Conservation (phyloP, 495 filamentous ascomycete genomes). For the Xylaria bambusicola region DNA sequence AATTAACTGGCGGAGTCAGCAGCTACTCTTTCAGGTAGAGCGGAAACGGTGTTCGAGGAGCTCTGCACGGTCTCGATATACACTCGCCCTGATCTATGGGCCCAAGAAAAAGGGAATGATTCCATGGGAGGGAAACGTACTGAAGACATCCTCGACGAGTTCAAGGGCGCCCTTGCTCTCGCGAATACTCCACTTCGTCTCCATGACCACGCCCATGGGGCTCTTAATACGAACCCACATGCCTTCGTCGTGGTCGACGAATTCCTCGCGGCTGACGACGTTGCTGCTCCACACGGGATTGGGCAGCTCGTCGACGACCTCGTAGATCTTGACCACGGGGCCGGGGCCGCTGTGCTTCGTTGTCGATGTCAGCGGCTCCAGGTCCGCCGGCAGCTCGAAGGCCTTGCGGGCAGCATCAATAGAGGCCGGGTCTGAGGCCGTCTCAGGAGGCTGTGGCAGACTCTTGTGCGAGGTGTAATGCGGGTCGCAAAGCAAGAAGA, state of each 20-base stretch:
- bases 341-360: neutral
- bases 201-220: slow-evolving; percentile 48
- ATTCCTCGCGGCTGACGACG: slow-evolving; percentile 50
- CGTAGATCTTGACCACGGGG: slow-evolving; percentile 27
- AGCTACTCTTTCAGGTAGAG: no score
- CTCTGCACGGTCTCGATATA: no score
- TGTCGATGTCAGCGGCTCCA: slow-evolving; percentile 23
- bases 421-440: slow-evolving; percentile 21
- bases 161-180: slow-evolving; percentile 27
- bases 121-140: no score
- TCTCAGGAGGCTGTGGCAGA: slow-evolving; percentile 21
- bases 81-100: no score
- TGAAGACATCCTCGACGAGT: slow-evolving; percentile 42
- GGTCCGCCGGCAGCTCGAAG: slow-evolving; percentile 40
- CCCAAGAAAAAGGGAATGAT: no score
- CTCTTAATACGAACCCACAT: slow-evolving; percentile 48
- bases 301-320: slow-evolving; percentile 34
- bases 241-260: slow-evolving; percentile 41
- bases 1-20: no score
- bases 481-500: slow-evolving; percentile 48
- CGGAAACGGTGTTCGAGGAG: no score
- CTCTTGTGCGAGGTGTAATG: slow-evolving; percentile 41
- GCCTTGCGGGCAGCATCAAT: slow-evolving; percentile 29
- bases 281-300: slow-evolving; percentile 47
- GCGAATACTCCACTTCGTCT: slow-evolving; percentile 45